A percentile compares a stretch with the other conserved stretches of the same genome.
Evolutionary conservation across 2,329 filamentous ascomycete species (phyloP).

Genomic region (Pseudocercospora pini-densiflorae): DNA sequence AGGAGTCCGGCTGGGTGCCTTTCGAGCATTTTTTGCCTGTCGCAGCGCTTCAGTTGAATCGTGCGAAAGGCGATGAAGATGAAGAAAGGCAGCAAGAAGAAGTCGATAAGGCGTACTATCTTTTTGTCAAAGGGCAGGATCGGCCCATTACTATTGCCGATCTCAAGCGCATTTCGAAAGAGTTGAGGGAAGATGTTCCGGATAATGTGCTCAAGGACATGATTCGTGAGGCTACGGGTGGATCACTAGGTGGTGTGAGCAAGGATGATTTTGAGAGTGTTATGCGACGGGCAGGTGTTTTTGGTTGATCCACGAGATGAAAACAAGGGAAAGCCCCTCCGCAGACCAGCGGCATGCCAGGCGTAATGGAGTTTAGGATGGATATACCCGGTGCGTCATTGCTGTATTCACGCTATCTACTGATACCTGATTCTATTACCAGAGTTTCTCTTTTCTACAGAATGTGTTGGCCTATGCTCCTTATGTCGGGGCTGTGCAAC

Average conservation of each 20-base stretch:
- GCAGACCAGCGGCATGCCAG: neutral
- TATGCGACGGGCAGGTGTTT: conserved; percentile 82
- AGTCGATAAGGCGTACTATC: conserved; percentile 77
- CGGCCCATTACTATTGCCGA: conserved; percentile 79
- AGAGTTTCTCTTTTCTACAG: neutral
- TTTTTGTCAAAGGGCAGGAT: conserved; percentile 70
- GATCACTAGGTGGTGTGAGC: conserved; percentile 72
- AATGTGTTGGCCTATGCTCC: neutral
- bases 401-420: neutral
- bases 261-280: conserved; percentile 84
- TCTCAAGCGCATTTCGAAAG: conserved; percentile 75
- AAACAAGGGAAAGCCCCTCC: neutral
- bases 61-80: conserved; percentile 43
- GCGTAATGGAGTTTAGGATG: neutral
- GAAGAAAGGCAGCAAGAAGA: conserved; percentile 61
- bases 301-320: conserved; percentile 59
- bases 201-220: conserved; percentile 89
- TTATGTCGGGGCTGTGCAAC: neutral
- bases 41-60: conserved; percentile 81
- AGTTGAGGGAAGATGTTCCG: conserved; percentile 80
- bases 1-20: conserved; percentile 74
- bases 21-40: conserved; percentile 86
- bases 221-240: conserved; percentile 91
- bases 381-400: conserved; percentile 4
- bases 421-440: neutral